Conservation (phyloP, 2,329 filamentous ascomycete species). For the Hymenoscyphus salicellus region DNA sequence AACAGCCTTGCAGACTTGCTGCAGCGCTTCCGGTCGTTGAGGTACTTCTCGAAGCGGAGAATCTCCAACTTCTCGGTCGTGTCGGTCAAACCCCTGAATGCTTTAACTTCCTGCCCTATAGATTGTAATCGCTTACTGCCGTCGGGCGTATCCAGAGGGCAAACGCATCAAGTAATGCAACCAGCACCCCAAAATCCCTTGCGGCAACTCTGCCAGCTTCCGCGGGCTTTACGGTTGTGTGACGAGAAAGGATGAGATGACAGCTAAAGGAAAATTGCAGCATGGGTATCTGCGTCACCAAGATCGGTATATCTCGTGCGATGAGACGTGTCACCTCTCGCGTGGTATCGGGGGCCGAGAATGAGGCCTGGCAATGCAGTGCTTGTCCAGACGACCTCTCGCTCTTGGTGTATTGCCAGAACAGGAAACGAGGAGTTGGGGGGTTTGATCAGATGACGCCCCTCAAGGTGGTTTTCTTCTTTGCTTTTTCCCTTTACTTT, state of each 20-base stretch:
- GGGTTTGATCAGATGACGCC: not conserved
- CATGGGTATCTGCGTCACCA: slow-evolving; percentile 11
- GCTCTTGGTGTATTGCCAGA: not conserved
- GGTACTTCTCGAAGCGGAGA: not conserved
- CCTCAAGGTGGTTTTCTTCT: not conserved
- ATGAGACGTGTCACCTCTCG: slow-evolving; percentile 23
- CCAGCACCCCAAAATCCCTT: not conserved
- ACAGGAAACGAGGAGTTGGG: not conserved
- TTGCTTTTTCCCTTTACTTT: not conserved
- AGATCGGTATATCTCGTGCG: slow-evolving; percentile 22
- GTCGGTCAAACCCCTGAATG: not conserved
- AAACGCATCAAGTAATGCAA: slow-evolving; percentile 2
- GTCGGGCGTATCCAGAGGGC: not conserved
- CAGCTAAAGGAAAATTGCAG: slow-evolving; percentile 2
- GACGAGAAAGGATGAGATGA: slow-evolving; percentile 8
- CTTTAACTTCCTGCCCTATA: not conserved
- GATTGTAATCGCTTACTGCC: not conserved
- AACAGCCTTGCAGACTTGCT: slow-evolving; percentile 19
- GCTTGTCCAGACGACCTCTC: slow-evolving; percentile 1
- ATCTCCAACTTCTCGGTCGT: not conserved
- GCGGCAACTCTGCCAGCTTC: slow-evolving; percentile 1
- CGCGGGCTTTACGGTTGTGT: slow-evolving; percentile 4
- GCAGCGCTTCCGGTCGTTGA: not conserved
- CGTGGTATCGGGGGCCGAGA: slow-evolving; percentile 10
- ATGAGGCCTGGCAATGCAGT: slow-evolving; percentile 6